Evolutionary conservation across 306 rosid genomes (phyloP).

Genomic region (Cicer cuneatum): DNA sequence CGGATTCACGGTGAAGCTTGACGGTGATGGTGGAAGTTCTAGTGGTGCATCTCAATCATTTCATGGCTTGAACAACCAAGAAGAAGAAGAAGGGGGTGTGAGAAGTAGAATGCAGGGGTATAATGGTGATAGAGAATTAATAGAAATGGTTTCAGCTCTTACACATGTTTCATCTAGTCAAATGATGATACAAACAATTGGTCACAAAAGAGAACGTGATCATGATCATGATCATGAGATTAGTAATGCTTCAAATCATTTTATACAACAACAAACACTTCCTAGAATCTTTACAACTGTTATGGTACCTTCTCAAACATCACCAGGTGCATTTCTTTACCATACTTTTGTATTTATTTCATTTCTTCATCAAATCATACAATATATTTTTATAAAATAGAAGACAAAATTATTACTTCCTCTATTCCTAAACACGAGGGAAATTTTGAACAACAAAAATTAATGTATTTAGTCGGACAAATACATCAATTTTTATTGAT

Average conservation of each 20-base stretch:
- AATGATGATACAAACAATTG: conserved; percentile 10
- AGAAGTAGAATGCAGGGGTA: neutral
- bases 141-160: conserved; percentile 73
- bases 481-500: no score
- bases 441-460: no score
- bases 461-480: no score
- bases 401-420: no score
- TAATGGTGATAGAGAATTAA: conserved; percentile 52
- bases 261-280: conserved; percentile 31
- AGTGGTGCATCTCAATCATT: neutral
- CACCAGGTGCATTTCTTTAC: conserved; percentile 55
- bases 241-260: conserved; percentile 30
- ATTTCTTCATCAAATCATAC: no score
- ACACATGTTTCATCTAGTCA: conserved; percentile 62
- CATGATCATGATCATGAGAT: conserved; percentile 50
- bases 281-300: conserved; percentile 43
- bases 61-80: neutral
- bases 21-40: conserved; percentile 5
- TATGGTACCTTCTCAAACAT: conserved; percentile 44
- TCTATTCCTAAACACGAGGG: no score
- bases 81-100: no score
- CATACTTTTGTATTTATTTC: neutral
- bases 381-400: no score
- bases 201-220: conserved; percentile 70
- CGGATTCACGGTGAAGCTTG: conserved; percentile 22